phyloP scores from a whole-genome alignment of 202 grass and related monocot species.

The Elaeis oleifera region DNA sequence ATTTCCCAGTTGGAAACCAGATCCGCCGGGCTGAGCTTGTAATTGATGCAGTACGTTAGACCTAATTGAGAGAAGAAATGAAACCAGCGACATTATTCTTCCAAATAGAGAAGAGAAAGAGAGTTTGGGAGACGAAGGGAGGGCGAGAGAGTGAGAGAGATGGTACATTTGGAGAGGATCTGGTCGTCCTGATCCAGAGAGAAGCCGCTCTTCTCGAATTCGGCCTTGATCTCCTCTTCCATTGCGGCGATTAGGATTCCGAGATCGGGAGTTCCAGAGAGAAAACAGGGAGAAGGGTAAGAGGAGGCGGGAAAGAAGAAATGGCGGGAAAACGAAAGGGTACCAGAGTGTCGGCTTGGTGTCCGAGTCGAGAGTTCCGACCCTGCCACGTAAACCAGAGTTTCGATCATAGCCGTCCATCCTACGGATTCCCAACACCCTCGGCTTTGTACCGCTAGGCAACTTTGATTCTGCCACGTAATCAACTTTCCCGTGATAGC shows the following conservation, averaged over 20 bases:
- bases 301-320: background rate
- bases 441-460: too few relatives aligned
- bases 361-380: too few relatives aligned
- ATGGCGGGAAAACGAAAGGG: conserved; percentile 36
- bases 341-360: too few relatives aligned
- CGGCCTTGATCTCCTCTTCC: conserved; percentile 76
- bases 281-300: background rate
- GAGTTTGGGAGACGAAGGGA: background rate
- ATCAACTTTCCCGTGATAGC: too few relatives aligned
- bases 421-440: too few relatives aligned
- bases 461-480: too few relatives aligned
- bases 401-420: too few relatives aligned
- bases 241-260: conserved; percentile 26
- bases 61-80: conserved; percentile 28
- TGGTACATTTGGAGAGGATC: conserved; percentile 69
- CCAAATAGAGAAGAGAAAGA: too few relatives aligned
- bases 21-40: conserved; percentile 66
- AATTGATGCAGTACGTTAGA: conserved; percentile 94
- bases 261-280: conserved; percentile 4
- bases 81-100: background rate
- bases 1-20: conserved; percentile 90
- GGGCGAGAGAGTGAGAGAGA: background rate
- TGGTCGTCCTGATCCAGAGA: conserved; percentile 45
- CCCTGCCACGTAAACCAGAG: too few relatives aligned
- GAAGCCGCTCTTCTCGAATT: conserved; percentile 74